Conservation (phyloP, 768 basidiomycete species). For the Leucocoprinus sp. region DNA sequence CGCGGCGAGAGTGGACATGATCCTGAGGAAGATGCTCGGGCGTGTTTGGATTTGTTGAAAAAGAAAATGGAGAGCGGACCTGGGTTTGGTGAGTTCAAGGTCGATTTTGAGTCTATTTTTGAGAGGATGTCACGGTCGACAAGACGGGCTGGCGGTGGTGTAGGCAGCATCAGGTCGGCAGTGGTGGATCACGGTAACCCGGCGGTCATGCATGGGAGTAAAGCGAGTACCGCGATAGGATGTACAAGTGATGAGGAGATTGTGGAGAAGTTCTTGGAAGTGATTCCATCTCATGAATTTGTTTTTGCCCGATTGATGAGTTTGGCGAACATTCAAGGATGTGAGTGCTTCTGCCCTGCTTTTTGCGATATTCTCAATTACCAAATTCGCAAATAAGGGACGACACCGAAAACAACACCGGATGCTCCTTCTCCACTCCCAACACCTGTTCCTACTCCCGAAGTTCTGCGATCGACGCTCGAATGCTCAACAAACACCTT, state of each 20-base stretch:
- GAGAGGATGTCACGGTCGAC: constrained; percentile 66
- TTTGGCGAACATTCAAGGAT: constrained; percentile 73
- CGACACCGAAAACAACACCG: constrained; percentile 42
- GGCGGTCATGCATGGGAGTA: constrained; percentile 73
- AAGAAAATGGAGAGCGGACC: constrained; percentile 72
- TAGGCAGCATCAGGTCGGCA: constrained; percentile 43
- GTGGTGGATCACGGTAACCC: constrained; percentile 87
- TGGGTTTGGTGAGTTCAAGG: constrained; percentile 82
- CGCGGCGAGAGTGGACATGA: constrained; percentile 84
- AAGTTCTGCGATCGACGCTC: constrained; percentile 30
- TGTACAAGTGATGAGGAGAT: constrained; percentile 78
- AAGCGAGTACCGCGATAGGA: constrained; percentile 67
- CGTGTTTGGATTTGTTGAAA: constrained; percentile 76
- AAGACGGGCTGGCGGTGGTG: constrained; percentile 22
- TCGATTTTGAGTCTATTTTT: constrained; percentile 82
- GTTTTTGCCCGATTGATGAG: constrained; percentile 79
- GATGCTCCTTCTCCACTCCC: constrained; percentile 24
- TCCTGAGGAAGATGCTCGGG: constrained; percentile 89
- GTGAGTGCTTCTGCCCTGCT: constrained; percentile 45
- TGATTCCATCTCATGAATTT: constrained; percentile 64
- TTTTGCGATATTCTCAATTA: not conserved
- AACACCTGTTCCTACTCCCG: constrained; percentile 16
- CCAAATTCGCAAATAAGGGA: constrained; percentile 34
- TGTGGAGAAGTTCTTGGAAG: constrained; percentile 55
- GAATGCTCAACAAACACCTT: constrained; percentile 53